Evolutionary conservation across 2,329 filamentous ascomycete genomes (phyloP), one percentile per base, ranked within the genome.

Genomic region (Penicillium griseofulvum): DNA sequence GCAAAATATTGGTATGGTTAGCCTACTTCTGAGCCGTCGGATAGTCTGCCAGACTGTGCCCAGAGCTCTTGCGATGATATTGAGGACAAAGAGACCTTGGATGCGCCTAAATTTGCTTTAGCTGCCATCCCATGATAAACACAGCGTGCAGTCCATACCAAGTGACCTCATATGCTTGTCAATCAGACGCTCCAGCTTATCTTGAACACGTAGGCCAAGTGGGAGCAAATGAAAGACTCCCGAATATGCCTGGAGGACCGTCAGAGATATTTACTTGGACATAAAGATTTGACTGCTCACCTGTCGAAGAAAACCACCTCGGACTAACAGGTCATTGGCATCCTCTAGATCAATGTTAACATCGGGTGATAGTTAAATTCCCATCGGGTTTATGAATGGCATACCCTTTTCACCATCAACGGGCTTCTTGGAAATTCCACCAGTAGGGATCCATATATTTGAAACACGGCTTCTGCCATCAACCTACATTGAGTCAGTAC

Each of bases 221-320:
- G 94, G 94, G 1, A 99, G 81, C 68, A 96, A 81, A 68, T 99
- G 94, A 66, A 97, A 99, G 34, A 97, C 85, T 28, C 94, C 94
- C 8, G 92, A 85, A 69, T 96, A 89, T 19, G 91, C 87, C 85
- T 91, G 63, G 1, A 33, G 3, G 16, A 5, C 8, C 8, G n/a
- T 50, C 17, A 54, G 46, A 26, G 17, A 31, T 31, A 38, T 22
- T 42, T 28, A 5, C 1, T 8, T 3, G 14, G n/a, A 36, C 16
- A n/a, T 34, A 29, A 38, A 50, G 12, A 16, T 36, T 16, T 16
- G 7, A 43, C 22, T 28, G 69, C 74, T 65, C 60, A 88, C 87
- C 78, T 91, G 87, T 57, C 88, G 85, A 43, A 92, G 71, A 66
- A 88, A 92, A 1, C 89, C 89, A 48, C 86, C 88, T 53, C 86